Percentiles rank a stretch among this genome's conserved stretches.
phyloP scores from a whole-genome alignment of 2,329 filamentous ascomycete genomes.

The Pseudogymnoascus sp. region DNA sequence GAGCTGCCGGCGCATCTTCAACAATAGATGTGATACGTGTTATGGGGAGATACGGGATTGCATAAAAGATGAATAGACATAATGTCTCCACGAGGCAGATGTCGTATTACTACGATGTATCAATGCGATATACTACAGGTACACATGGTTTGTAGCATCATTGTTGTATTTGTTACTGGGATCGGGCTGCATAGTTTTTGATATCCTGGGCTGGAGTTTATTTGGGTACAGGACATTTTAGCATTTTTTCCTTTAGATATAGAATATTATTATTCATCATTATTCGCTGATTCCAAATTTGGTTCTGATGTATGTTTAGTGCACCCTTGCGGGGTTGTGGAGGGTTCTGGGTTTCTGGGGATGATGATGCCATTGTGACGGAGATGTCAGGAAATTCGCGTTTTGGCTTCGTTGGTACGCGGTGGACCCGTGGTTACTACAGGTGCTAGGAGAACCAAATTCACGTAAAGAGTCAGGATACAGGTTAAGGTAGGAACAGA shows the following conservation, averaged over 20 bases:
- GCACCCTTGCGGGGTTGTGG: neutral
- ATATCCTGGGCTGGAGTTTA: conserved; percentile 5
- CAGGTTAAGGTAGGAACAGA: neutral
- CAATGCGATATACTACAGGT: neutral
- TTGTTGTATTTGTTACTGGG: neutral
- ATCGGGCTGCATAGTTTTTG: conserved; percentile 1
- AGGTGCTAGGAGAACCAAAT: neutral
- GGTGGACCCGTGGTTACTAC: neutral
- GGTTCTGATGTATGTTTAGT: neutral
- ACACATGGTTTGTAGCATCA: neutral
- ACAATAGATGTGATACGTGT: neutral
- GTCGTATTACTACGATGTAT: neutral
- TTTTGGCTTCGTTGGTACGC: neutral
- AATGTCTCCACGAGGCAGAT: neutral
- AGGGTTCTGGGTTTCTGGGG: neutral
- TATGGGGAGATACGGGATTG: neutral
- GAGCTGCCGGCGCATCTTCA: neutral
- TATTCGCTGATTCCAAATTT: neutral
- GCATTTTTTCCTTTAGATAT: neutral
- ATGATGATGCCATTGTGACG: conserved; percentile 2
- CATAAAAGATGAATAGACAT: neutral
- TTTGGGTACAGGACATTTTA: neutral
- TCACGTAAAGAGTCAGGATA: neutral
- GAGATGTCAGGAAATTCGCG: neutral
- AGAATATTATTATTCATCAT: conserved; percentile 3